Evolutionary conservation across 139 green algal genomes (phyloP).

Genomic region (Pleodorina starrii): DNA sequence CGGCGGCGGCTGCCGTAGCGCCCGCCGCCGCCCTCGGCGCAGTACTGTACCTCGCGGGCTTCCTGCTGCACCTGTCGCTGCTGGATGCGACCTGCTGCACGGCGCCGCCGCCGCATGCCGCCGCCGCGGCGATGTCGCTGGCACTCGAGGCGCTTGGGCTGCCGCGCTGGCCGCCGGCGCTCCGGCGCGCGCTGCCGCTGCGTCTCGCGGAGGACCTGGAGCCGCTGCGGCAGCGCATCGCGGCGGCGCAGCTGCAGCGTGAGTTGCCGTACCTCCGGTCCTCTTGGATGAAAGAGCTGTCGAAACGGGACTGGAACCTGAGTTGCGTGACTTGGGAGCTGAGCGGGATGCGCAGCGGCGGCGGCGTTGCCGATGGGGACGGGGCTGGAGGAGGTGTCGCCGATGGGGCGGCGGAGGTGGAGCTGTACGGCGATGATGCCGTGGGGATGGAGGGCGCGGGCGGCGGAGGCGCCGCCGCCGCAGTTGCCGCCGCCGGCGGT

Average conservation of each 20-base stretch:
- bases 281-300: constrained; percentile 1
- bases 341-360: too few relatives aligned
- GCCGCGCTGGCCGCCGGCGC: background rate
- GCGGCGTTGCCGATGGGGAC: too few relatives aligned
- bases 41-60: background rate
- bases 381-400: too few relatives aligned
- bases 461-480: background rate
- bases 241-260: background rate
- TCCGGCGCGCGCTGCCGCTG: background rate
- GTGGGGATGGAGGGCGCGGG: too few relatives aligned
- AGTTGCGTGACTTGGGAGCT: too few relatives aligned
- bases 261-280: background rate
- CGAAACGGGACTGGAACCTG: background rate
- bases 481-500: background rate
- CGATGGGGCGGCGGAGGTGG: too few relatives aligned
- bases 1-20: background rate
- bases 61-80: constrained; percentile 39
- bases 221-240: background rate
- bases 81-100: background rate
- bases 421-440: too few relatives aligned
- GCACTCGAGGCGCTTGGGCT: background rate
- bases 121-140: constrained; percentile 24
- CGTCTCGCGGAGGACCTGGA: background rate
- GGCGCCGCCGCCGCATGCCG: background rate
- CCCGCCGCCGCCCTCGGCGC: background rate